A percentile compares a stretch with the other conserved stretches of the same genome.
phyloP scores from a whole-genome alignment of 2,329 filamentous ascomycete genomes.

The Clonostachys rhizophaga region DNA sequence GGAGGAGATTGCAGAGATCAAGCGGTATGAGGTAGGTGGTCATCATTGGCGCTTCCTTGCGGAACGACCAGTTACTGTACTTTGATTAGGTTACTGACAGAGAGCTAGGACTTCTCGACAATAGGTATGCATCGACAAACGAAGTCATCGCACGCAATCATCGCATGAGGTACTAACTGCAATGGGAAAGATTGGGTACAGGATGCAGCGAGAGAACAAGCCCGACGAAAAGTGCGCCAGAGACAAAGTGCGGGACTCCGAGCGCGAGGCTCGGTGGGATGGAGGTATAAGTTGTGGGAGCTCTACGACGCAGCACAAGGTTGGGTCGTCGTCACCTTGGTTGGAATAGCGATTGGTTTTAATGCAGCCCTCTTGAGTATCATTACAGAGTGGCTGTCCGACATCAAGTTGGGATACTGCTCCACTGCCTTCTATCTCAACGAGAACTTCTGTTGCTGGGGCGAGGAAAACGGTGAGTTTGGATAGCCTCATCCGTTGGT shows the following conservation, averaged over 20 bases:
- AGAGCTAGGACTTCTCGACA: slow-evolving; percentile 77
- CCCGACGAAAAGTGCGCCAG: slow-evolving; percentile 71
- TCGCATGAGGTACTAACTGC: background rate
- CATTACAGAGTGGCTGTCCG: slow-evolving; percentile 91
- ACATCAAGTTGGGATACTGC: slow-evolving; percentile 95
- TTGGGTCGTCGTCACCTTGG: slow-evolving; percentile 95
- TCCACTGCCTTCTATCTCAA: slow-evolving; percentile 95
- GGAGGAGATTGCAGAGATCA: slow-evolving; percentile 96
- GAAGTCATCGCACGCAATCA: background rate
- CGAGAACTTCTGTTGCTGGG: slow-evolving; percentile 97
- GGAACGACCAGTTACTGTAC: no score
- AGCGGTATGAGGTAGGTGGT: slow-evolving; percentile 75
- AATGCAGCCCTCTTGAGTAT: slow-evolving; percentile 95
- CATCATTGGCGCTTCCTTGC: no score
- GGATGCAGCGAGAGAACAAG: slow-evolving; percentile 87
- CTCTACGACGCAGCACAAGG: slow-evolving; percentile 95
- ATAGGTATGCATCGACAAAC: slow-evolving; percentile 54
- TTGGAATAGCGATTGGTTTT: slow-evolving; percentile 86
- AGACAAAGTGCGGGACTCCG: slow-evolving; percentile 69
- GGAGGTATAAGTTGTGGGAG: slow-evolving; percentile 76
- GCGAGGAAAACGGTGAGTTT: slow-evolving; percentile 70
- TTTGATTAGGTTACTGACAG: no score
- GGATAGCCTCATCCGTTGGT: background rate
- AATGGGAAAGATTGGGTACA: slow-evolving; percentile 79
- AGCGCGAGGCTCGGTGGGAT: slow-evolving; percentile 65